Base-by-base conservation (phyloP, 192 early-diverging fungal species). In the Coemansia sp. region DNA sequence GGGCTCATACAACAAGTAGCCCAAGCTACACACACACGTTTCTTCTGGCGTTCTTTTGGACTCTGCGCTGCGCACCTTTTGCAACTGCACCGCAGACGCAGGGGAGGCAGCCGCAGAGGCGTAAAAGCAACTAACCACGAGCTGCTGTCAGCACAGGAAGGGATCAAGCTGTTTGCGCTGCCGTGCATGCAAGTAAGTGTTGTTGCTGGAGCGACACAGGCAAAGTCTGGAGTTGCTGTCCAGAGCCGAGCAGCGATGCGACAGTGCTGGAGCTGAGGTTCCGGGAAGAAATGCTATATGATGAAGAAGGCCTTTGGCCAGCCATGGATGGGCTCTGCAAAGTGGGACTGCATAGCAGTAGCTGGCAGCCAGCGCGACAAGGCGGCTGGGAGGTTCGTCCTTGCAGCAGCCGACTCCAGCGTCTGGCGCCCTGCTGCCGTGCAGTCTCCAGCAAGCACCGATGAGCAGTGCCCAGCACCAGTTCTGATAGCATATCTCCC, bases 1-100 rank as follows among this genome's bases (percentile, higher is more conserved):
- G 53, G 23, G 27, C 29, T 17, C 53, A 29, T 55, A 29, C 53
- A 55, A 29, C 53, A n/a, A 10, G 53, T 22, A 25, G 23, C 53
- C 25, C 14, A 10, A 27, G 25, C 53, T 22, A n/a, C 53, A 57
- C 17, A 39, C 38, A 47, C 62, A 59, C 56, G 61, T 73, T 73
- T 73, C 72, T 73, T 73, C 58, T 73, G 72, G 62, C 72, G 62
- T 73, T 73, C 72, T 73, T 73, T 73, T 61, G 66, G 53, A 57
- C 63, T 39, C 61, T 53, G 61, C 11, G 19, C 56, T 29, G 12
- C 2, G 25, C 23, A 15, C 1, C 32, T 54, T 3, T 9, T 15
- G 14, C 11, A 4, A 12, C 15, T 23, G 23, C 6, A 15, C 12
- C 6, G 47, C 47, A 19, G 47, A 15, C 6, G 39, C 38, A 19